Percentiles rank a stretch among this genome's conserved stretches.
These are phyloP conservation scores for Ceratocystis variospora DNA, from an alignment of 2,329 filamentous ascomycete species.

Conservation along the genomic window DNA sequence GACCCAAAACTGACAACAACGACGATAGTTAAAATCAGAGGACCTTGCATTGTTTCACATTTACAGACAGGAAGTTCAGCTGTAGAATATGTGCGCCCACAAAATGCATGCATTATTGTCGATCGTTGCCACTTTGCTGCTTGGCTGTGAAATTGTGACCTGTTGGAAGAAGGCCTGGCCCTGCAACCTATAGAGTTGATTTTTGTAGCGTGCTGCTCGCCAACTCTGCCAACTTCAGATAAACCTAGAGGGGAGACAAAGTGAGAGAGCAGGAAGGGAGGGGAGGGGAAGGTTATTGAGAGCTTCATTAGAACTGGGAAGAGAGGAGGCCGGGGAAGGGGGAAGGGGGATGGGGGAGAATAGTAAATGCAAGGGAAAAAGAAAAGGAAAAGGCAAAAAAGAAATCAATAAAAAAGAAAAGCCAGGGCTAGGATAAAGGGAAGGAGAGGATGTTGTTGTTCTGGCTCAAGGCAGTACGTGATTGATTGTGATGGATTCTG, in stretches of 20 bases:
- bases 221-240: neutral
- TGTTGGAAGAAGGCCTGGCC: neutral
- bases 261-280: neutral
- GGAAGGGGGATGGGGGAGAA: too few relatives aligned
- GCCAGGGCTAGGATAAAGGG: neutral
- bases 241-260: neutral
- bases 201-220: neutral
- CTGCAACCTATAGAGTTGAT: neutral
- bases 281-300: neutral
- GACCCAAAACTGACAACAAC: neutral
- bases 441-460: neutral
- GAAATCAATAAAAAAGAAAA: neutral
- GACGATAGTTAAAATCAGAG: neutral
- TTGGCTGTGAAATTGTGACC: neutral
- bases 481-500: neutral
- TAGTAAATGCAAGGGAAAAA: too few relatives aligned
- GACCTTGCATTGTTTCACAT: neutral
- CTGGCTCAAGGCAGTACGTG: neutral
- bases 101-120: neutral
- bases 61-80: constrained; percentile 2
- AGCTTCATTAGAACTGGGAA: neutral
- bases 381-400: neutral
- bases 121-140: neutral
- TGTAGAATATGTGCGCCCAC: neutral
- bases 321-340: neutral